Base-by-base conservation (phyloP, 352 stramenopile species). In the Phytophthora multivora region DNA sequence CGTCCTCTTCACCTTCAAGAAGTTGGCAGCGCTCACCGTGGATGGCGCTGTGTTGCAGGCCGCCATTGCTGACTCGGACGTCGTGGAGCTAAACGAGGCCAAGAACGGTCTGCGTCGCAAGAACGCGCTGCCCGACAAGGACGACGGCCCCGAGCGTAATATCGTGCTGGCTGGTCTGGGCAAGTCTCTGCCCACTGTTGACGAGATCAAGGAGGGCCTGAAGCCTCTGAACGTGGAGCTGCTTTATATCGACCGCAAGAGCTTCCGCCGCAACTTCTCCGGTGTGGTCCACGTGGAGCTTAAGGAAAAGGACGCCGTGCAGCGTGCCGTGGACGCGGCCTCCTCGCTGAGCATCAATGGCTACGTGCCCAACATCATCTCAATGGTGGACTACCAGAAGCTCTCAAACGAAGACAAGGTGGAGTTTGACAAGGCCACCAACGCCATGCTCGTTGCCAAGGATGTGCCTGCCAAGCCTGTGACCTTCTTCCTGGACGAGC, bases 1-100 rank as follows among this genome's bases (percentile, higher is more conserved):
- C 10, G 83, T 95, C 43, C 77, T 97, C 51, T 91, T 97, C 56
- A 96, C 81, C 40, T 97, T 97, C 79, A 97, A 97, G 75, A 95
- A 96, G 66, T 78, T 97, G 41, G 88, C 89, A 43, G 83, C 84
- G 54, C 67, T 97, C 31, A 96, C 85, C 25, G 85, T 79, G 36
- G 84, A 96, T 53, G 49, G 68, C n/a, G 59, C 77, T 13, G 79
- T 93, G 55, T 64, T 97, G 50, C 69, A 84, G 48, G 64, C 68
- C 6, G 86, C 89, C n/a, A 50, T 97, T 21, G 69, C 79, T 19
- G 76, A 82, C 59, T 95, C 85, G 52, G 80, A 89, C 31, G 63
- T 91, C 21, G 75, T 96, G 42, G 82, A 96, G 71, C 51, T 97
- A 10, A 95, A 90, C 57, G 83, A 88, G 23, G 63, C 77, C 46